Evolutionary conservation across 2,329 filamentous ascomycete species (phyloP).

Genomic region (Intubia oerlemansii): DNA sequence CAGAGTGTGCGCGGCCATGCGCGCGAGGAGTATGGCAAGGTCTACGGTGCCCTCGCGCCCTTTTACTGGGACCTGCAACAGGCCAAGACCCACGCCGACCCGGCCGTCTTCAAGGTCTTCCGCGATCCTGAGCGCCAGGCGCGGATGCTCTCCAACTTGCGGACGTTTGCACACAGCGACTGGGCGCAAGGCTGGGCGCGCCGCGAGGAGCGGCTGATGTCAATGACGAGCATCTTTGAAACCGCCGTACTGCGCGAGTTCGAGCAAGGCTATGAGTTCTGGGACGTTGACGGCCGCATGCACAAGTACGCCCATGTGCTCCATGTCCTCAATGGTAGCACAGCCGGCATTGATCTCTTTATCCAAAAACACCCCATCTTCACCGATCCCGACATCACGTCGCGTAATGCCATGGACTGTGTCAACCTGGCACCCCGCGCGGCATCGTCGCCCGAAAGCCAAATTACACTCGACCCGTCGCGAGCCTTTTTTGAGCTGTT

Average conservation of each 20-base stretch:
- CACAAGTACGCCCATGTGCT: slow-evolving; percentile 73
- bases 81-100: slow-evolving; percentile 55
- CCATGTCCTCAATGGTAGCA: slow-evolving; percentile 59
- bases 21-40: slow-evolving; percentile 71
- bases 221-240: slow-evolving; percentile 69
- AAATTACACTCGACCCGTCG: slow-evolving; percentile 59
- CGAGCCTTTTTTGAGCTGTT: slow-evolving; percentile 61
- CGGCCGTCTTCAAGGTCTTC: slow-evolving; percentile 69
- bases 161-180: slow-evolving; percentile 61
- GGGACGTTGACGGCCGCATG: slow-evolving; percentile 80
- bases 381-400: slow-evolving; percentile 46
- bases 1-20: slow-evolving; percentile 69
- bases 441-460: slow-evolving; percentile 21
- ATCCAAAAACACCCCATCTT: slow-evolving; percentile 78
- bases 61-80: slow-evolving; percentile 69
- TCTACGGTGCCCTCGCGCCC: slow-evolving; percentile 73
- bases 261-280: slow-evolving; percentile 72
- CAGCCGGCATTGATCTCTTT: slow-evolving; percentile 62
- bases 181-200: slow-evolving; percentile 51
- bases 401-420: slow-evolving; percentile 55
- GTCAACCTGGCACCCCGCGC: slow-evolving; percentile 36
- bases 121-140: slow-evolving; percentile 79
- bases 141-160: slow-evolving; percentile 65
- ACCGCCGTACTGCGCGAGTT: slow-evolving; percentile 81
- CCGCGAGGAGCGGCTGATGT: slow-evolving; percentile 49